Evolutionary conservation across 352 stramenopile genomes (phyloP), one percentile per base, ranked within the genome.

Genomic region (Globisporangium okanoganense): DNA sequence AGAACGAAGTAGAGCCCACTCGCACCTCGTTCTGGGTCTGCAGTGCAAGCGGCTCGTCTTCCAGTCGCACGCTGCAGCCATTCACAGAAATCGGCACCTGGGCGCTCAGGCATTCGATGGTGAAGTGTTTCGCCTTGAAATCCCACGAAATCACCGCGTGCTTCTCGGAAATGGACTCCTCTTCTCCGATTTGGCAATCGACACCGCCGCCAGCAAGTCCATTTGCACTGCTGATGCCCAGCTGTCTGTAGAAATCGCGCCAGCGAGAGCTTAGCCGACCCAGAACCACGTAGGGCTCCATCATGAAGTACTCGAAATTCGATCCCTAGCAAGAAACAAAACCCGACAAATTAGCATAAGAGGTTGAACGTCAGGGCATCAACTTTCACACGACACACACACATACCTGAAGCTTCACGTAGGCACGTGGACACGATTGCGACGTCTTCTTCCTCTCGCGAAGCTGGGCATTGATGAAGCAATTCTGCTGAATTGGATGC

Each of bases 111-210:
- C 84, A 92, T 58, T 88, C 71, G 53, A 94, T 80, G 45, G 75
- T 79, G 56, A 93, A 95, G 44, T 59, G 72, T 22, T 69, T 61
- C 8, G 51, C 45, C 8, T 38, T 40, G 22, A 69, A 63, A 27
- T 90, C 71, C 86, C 86, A 94, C 9, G 70, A 69, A 47, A 95
- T 92, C 27, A 89, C 58, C 33, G 81, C 86, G 44, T 95, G 84
- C 36, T 70, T 51, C 13, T 67, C 64, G 2, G 61, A 71, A 56
- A 95, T 90, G 64, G 67, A 79, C 7, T 61, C 61, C 45, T 94
- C 76, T 49, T 89, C 73, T 24, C 82, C 86, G 22, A 95, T 33
- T 45, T 95, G 86, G 55, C 86, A 95, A 54, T 89, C 79, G 22
- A 92, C 62, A 5, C 60, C 50, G 18, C 74, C 82, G 31, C 71